phyloP scores from a whole-genome alignment of 1,139 yeast species.

The Torulaspora pretoriensis region DNA sequence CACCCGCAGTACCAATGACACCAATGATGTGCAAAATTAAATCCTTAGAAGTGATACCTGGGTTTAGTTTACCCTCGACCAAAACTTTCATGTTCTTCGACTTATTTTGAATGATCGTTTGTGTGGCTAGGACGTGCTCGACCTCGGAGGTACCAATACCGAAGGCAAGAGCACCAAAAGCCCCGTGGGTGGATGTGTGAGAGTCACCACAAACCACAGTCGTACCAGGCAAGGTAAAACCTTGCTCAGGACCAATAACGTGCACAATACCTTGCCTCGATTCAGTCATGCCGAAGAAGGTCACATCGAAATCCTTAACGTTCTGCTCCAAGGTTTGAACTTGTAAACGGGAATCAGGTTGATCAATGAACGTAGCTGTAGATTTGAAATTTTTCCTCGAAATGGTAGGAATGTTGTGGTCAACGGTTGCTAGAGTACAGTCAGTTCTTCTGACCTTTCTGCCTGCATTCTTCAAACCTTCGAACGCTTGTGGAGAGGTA shows the following conservation, averaged over 20 bases:
- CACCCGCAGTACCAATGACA: constrained; percentile 98
- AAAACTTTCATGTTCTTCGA: constrained; percentile 91
- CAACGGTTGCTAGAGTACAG: constrained; percentile 95
- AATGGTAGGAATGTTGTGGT: constrained; percentile 93
- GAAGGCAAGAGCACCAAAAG: constrained; percentile 95
- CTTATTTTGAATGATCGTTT: constrained; percentile 88
- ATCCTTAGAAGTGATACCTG: constrained; percentile 95
- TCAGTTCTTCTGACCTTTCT: constrained; percentile 87
- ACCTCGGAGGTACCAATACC: constrained; percentile 99
- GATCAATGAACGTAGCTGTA: constrained; percentile 78
- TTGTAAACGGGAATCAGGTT: constrained; percentile 87
- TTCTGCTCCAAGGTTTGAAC: constrained; percentile 89
- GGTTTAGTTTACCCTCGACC: constrained; percentile 75
- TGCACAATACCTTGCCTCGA: constrained; percentile 96
- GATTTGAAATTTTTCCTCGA: constrained; percentile 72
- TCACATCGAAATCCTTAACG: constrained; percentile 81
- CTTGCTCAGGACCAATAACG: constrained; percentile 98
- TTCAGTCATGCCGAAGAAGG: constrained; percentile 93
- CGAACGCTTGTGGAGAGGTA: constrained; percentile 98
- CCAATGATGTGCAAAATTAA: constrained; percentile 91
- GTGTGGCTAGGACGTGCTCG: constrained; percentile 97
- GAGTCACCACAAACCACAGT: constrained; percentile 99
- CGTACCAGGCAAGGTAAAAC: constrained; percentile 96
- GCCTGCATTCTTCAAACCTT: constrained; percentile 83
- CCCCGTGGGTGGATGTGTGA: constrained; percentile 98